A percentile compares a stretch with the other conserved stretches of the same genome.
Conservation (phyloP, 2,329 filamentous ascomycete genomes). For the Harringtonia lauricola region DNA sequence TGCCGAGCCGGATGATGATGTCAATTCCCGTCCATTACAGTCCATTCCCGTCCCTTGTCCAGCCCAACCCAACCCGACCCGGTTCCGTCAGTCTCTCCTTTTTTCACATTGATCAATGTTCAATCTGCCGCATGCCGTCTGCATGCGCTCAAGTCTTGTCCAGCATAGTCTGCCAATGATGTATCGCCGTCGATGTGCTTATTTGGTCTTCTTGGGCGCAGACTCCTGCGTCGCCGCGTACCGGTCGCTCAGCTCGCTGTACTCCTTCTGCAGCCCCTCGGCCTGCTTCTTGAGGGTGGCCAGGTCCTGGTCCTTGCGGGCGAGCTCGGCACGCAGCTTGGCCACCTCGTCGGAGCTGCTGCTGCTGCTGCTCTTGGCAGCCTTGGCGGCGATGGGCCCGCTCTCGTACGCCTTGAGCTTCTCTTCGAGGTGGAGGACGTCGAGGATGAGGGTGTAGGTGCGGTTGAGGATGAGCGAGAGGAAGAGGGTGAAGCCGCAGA, state of each 20-base stretch:
- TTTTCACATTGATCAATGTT: too few species aligned
- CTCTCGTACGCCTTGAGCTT: conserved; percentile 74
- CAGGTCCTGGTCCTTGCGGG: conserved; percentile 72
- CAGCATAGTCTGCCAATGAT: too few species aligned
- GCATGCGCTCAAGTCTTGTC: too few species aligned
- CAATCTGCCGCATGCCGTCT: too few species aligned
- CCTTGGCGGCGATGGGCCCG: conserved; percentile 35
- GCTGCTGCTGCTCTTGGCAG: conserved; percentile 48
- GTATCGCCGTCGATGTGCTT: conserved; percentile 13
- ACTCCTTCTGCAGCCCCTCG: conserved; percentile 72
- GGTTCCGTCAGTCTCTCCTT: too few species aligned
- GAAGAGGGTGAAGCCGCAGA: conserved; percentile 98
- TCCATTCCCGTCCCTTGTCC: too few species aligned
- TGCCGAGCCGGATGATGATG: too few species aligned
- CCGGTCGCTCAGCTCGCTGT: conserved; percentile 76
- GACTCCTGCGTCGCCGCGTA: conserved; percentile 48
- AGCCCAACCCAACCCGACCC: too few species aligned
- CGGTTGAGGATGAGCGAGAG: conserved; percentile 97
- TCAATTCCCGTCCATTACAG: too few species aligned
- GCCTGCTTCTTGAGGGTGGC: conserved; percentile 88
- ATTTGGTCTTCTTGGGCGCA: conserved; percentile 47
- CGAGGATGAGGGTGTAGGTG: conserved; percentile 95
- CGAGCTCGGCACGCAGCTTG: conserved; percentile 57
- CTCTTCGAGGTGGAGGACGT: conserved; percentile 84
- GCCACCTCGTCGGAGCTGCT: conserved; percentile 69